phyloP scores from a whole-genome alignment of 2,329 filamentous ascomycete species.

The Cadophora sp. region DNA sequence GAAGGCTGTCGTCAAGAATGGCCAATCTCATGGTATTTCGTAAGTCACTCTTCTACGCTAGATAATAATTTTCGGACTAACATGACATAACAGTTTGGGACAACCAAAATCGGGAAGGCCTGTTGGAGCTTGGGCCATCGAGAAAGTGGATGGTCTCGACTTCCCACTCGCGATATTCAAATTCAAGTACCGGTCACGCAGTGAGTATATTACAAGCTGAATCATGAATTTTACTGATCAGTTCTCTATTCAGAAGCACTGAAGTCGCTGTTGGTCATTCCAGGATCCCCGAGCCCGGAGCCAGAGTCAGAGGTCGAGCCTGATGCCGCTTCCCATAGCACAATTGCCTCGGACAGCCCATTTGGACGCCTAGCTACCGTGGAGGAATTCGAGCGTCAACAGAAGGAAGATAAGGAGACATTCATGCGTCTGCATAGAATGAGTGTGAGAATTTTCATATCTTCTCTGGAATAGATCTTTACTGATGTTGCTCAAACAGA shows the following conservation, averaged over 20 bases:
- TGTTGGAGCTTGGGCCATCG: too few relatives aligned
- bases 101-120: too few relatives aligned
- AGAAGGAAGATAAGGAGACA: not conserved
- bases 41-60: not conserved
- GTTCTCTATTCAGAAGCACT: not conserved
- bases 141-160: not conserved
- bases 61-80: not conserved
- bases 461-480: not conserved
- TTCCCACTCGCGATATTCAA: not conserved
- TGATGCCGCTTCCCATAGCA: too few relatives aligned
- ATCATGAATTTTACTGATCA: too few relatives aligned
- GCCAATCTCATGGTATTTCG: not conserved
- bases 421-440: too few relatives aligned
- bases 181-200: not conserved
- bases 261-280: not conserved
- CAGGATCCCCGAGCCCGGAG: not conserved
- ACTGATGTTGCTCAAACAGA: too few relatives aligned
- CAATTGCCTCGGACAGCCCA: too few relatives aligned
- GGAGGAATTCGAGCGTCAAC: not conserved
- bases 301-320: not conserved
- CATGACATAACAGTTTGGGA: not conserved
- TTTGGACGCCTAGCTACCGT: too few relatives aligned
- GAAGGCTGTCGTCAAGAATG: not conserved
- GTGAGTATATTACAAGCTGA: not conserved
- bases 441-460: too few relatives aligned